Conservation (phyloP, 2,329 filamentous ascomycete species). For the Pseudogymnoascus sp. region DNA sequence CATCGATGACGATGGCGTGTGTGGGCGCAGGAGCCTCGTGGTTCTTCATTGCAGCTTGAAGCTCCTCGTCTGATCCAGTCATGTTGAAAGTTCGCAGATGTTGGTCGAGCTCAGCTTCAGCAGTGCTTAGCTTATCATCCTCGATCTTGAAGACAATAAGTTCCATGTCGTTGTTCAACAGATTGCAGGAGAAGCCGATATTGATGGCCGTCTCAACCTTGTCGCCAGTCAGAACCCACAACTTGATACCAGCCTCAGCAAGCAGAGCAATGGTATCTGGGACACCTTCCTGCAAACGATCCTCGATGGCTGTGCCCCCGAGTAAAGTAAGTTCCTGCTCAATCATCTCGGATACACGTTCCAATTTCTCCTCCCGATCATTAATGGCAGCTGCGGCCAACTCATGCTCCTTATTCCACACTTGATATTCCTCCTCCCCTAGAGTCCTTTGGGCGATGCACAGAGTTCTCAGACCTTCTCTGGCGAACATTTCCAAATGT, state of each 20-base stretch:
- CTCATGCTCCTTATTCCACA: conserved; percentile 83
- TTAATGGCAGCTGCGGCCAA: conserved; percentile 74
- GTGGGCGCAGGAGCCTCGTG: conserved; percentile 82
- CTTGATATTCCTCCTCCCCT: conserved; percentile 71
- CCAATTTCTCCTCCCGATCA: conserved; percentile 86
- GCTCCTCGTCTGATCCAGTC: conserved; percentile 77
- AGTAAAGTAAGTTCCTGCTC: conserved; percentile 83
- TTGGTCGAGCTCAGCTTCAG: conserved; percentile 66
- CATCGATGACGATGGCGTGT: conserved; percentile 90
- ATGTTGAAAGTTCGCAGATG: conserved; percentile 67
- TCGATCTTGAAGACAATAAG: conserved; percentile 81
- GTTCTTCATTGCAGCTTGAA: conserved; percentile 68
- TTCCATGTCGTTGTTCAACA: conserved; percentile 97
- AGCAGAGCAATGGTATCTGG: conserved; percentile 91
- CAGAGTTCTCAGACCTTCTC: conserved; percentile 87
- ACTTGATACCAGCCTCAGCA: conserved; percentile 88
- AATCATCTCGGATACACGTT: conserved; percentile 80
- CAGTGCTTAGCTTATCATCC: conserved; percentile 57
- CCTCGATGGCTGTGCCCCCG: conserved; percentile 94
- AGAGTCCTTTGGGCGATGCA: conserved; percentile 84
- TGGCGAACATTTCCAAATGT: conserved; percentile 92
- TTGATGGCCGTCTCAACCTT: conserved; percentile 99
- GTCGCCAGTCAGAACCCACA: conserved; percentile 97
- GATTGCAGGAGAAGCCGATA: conserved; percentile 97
- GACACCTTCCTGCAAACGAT: conserved; percentile 91